A percentile compares a stretch with the other conserved stretches of the same genome.
Conservation (phyloP, 1,284 basidiomycete genomes). For the Amylostereum chailletii region DNA sequence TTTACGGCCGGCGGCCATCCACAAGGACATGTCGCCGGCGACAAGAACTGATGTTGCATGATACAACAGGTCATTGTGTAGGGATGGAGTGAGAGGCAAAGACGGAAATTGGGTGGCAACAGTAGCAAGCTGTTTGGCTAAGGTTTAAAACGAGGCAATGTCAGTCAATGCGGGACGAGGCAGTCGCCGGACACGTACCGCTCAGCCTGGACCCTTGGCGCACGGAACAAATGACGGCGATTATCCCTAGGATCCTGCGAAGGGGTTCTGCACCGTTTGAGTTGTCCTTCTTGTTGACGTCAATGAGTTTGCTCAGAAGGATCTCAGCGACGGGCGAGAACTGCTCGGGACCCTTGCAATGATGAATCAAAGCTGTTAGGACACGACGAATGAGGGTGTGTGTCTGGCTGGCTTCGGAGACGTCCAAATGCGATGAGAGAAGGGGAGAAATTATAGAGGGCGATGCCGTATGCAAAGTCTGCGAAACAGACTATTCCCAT, state of each 20-base stretch:
- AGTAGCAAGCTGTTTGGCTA: conserved; percentile 40
- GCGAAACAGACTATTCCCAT: conserved; percentile 52
- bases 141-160: conserved; percentile 1
- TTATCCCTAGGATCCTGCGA: conserved; percentile 20
- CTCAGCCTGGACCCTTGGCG: conserved; percentile 57
- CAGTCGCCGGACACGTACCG: conserved; percentile 25
- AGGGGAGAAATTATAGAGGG: conserved; percentile 53
- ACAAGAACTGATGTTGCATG: conserved; percentile 42
- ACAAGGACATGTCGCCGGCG: conserved; percentile 57
- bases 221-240: conserved; percentile 45
- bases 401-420: conserved; percentile 30
- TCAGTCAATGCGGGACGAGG: neutral
- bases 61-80: conserved; percentile 38
- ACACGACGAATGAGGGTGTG: conserved; percentile 57
- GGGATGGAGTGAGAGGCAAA: conserved; percentile 26
- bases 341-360: conserved; percentile 60
- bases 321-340: conserved; percentile 54
- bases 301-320: conserved; percentile 29
- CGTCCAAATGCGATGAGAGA: conserved; percentile 40
- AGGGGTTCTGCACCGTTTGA: neutral
- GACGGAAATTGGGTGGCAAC: conserved; percentile 34
- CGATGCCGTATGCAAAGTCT: conserved; percentile 73
- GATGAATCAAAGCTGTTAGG: conserved; percentile 74
- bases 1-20: conserved; percentile 51
- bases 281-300: conserved; percentile 14